Evolutionary conservation across 2,329 filamentous ascomycete species (phyloP).

Genomic region (Didymella segeticola): DNA sequence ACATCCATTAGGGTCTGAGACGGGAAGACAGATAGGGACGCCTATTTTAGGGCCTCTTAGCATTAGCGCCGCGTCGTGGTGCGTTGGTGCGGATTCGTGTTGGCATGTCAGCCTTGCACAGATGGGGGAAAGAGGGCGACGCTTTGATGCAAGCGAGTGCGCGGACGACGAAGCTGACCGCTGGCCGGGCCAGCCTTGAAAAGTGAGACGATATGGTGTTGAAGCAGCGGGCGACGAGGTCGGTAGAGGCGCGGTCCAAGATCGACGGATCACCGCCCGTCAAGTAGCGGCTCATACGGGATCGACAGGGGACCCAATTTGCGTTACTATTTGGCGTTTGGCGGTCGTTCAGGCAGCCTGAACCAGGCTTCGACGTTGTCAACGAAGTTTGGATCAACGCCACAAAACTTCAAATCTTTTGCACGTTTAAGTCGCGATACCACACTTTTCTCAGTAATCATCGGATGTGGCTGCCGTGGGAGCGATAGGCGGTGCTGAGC

Average conservation of each 20-base stretch:
- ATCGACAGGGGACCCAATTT: constrained; percentile 8
- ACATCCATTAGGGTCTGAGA: background rate
- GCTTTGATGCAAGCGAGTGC: background rate
- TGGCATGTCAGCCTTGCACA: constrained; percentile 12
- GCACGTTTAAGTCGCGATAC: background rate
- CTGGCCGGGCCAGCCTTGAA: background rate
- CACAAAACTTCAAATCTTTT: background rate
- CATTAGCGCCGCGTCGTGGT: background rate
- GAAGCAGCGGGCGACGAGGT: background rate
- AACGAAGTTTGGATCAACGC: constrained; percentile 1
- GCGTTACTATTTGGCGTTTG: background rate
- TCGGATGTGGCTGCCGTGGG: background rate
- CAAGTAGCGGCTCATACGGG: constrained; percentile 1
- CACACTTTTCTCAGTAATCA: background rate
- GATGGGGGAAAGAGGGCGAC: constrained; percentile 8
- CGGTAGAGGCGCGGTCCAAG: constrained; percentile 10
- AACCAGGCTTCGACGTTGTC: constrained; percentile 3
- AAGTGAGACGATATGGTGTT: background rate
- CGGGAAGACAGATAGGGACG: constrained; percentile 8
- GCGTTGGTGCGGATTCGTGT: background rate
- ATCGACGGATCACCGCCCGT: constrained; percentile 13
- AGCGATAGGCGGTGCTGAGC: background rate
- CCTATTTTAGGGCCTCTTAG: constrained; percentile 9
- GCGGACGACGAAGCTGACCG: background rate
- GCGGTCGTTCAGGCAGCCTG: constrained; percentile 2